These are phyloP conservation scores for Pseudogymnoascus sp. DNA, from an alignment of 2,329 filamentous ascomycete genomes.

Conservation along the genomic window DNA sequence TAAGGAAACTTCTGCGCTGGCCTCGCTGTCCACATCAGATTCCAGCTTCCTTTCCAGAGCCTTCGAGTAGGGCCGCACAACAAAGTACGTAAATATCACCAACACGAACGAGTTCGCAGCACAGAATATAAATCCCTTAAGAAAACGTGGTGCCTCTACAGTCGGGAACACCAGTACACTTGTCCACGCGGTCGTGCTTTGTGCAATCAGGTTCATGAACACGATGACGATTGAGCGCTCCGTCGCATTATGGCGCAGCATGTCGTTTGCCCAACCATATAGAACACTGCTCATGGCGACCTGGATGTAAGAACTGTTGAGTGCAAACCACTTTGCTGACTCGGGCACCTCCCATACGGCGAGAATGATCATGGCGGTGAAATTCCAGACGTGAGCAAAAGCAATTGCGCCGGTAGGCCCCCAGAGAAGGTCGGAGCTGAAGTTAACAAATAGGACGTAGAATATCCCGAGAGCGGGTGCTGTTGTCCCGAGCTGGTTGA, in stretches of 20 bases:
- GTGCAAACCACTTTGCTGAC: constrained; percentile 46
- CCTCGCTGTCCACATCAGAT: not conserved
- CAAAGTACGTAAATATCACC: constrained; percentile 20
- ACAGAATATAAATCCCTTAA: constrained; percentile 32
- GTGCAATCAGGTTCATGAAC: constrained; percentile 37
- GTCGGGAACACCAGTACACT: constrained; percentile 40
- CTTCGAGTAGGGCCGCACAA: constrained; percentile 15
- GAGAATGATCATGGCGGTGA: constrained; percentile 46
- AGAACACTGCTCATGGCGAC: constrained; percentile 41
- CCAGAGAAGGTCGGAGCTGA: constrained; percentile 46
- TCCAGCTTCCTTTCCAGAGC: not conserved
- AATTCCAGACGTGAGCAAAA: constrained; percentile 42
- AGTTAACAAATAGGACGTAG: constrained; percentile 47
- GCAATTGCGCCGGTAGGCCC: constrained; percentile 51
- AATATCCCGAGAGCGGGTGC: constrained; percentile 50
- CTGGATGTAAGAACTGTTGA: constrained; percentile 36
- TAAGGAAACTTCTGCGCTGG: not conserved
- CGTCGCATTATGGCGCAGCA: constrained; percentile 32
- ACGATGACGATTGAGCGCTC: constrained; percentile 38
- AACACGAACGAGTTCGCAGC: constrained; percentile 29
- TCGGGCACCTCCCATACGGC: constrained; percentile 51
- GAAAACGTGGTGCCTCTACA: constrained; percentile 36
- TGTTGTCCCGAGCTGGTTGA: constrained; percentile 47
- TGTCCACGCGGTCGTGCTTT: constrained; percentile 43
- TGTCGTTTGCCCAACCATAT: constrained; percentile 41